phyloP scores from a whole-genome alignment of 1,284 basidiomycete genomes.

The Mycena sp. region DNA sequence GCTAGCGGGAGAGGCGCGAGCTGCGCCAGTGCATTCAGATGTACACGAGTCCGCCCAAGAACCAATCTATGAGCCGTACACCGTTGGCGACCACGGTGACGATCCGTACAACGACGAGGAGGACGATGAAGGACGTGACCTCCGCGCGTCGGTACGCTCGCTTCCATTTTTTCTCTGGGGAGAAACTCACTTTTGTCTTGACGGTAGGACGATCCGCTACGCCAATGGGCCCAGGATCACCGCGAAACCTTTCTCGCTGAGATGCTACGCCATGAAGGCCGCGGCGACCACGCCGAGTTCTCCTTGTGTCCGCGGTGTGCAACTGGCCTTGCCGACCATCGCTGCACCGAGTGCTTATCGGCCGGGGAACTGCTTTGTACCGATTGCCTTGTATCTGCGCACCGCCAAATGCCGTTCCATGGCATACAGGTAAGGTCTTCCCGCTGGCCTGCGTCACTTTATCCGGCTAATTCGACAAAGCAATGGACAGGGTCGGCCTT shows the following conservation, averaged over 20 bases:
- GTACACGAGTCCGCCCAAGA: too few species aligned
- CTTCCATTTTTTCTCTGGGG: too few species aligned
- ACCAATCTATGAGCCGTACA: too few species aligned
- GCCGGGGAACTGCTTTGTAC: conserved; percentile 1
- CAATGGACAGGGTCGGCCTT: conserved; percentile 26
- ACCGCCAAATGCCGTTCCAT: not conserved
- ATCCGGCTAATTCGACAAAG: too few species aligned
- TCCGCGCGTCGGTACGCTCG: too few species aligned
- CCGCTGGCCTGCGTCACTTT: not conserved
- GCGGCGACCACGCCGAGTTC: not conserved
- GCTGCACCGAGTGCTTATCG: not conserved
- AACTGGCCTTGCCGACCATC: not conserved
- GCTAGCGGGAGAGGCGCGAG: too few species aligned
- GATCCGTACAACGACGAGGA: too few species aligned
- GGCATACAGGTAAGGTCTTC: not conserved
- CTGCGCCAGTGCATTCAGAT: too few species aligned
- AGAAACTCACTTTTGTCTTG: too few species aligned
- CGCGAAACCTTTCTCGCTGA: not conserved
- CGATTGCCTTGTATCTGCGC: not conserved
- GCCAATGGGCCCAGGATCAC: conserved; percentile 8
- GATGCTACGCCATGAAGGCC: conserved; percentile 4
- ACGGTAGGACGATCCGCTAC: not conserved
- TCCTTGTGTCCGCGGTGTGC: not conserved
- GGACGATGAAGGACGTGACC: too few species aligned
- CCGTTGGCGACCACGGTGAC: too few species aligned